Conservation (phyloP, 78 protist genomes). For the Chrysochromulina tobinii region DNA sequence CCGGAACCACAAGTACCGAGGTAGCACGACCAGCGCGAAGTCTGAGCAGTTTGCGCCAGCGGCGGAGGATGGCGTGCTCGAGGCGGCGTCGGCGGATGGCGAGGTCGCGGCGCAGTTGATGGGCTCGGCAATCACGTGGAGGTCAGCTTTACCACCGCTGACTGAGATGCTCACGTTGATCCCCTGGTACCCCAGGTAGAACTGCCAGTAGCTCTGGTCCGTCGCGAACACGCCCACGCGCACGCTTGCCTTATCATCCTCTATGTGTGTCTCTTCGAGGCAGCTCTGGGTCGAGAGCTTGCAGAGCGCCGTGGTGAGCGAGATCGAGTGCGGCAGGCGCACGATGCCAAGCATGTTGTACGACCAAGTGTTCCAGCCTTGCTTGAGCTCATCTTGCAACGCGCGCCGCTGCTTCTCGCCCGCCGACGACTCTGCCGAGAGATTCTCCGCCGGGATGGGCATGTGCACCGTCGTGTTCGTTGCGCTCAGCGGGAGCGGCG, state of each 20-base stretch:
- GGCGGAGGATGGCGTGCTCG: no score
- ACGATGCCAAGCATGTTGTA: neutral
- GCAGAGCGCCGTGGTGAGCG: neutral
- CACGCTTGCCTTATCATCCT: neutral
- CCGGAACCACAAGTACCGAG: neutral
- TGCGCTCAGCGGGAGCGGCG: neutral
- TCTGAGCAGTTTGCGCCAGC: neutral
- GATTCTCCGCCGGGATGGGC: neutral
- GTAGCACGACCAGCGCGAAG: neutral
- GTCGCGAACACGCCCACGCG: neutral
- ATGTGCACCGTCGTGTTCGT: no score
- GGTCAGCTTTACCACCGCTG: neutral
- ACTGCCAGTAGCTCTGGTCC: neutral
- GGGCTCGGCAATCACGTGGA: constrained; percentile 7
- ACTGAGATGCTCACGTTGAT: neutral
- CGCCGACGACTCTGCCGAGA: neutral
- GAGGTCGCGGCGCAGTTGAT: neutral
- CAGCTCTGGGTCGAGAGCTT: no score
- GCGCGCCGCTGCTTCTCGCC: neutral
- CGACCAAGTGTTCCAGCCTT: neutral
- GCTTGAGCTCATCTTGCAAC: neutral
- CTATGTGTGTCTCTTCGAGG: neutral
- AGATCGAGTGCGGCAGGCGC: neutral
- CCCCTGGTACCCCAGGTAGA: neutral
- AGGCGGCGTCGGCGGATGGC: neutral